These are phyloP conservation scores for Talaromyces sp. DNA, from an alignment of 2,329 filamentous ascomycete genomes.

Conservation along the genomic window DNA sequence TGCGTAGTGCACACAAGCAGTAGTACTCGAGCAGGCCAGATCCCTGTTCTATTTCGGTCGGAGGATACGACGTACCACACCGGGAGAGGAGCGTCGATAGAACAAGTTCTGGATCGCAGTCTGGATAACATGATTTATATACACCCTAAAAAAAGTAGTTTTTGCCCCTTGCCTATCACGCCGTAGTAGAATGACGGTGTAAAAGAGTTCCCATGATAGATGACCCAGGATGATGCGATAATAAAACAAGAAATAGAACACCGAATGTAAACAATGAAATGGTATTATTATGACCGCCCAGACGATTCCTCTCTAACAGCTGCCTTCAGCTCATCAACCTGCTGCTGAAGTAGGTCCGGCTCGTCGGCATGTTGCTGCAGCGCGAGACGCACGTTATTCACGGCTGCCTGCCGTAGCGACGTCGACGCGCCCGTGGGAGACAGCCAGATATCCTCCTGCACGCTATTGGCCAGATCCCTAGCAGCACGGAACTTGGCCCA, in stretches of 20 bases:
- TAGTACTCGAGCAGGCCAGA: background rate
- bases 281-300: background rate
- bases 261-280: background rate
- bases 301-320: slow-evolving; percentile 13
- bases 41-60: background rate
- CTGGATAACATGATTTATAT: background rate
- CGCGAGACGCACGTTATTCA: slow-evolving; percentile 16
- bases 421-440: slow-evolving; percentile 6
- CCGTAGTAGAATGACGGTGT: background rate
- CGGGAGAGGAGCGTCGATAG: background rate
- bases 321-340: slow-evolving; percentile 19
- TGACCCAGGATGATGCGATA: background rate
- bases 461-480: slow-evolving; percentile 20
- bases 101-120: background rate
- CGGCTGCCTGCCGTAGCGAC: slow-evolving; percentile 16
- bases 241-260: background rate
- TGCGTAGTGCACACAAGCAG: background rate
- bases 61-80: background rate
- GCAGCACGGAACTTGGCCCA: slow-evolving; percentile 23
- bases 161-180: background rate
- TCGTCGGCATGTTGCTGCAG: slow-evolving; percentile 20
- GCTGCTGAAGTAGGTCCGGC: slow-evolving; percentile 18
- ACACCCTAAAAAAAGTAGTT: background rate
- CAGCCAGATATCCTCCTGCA: slow-evolving; percentile 22
- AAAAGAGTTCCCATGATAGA: background rate